These are phyloP conservation scores for Porogramme epimiltina DNA, from an alignment of 1,284 basidiomycete genomes.

Conservation along the genomic window DNA sequence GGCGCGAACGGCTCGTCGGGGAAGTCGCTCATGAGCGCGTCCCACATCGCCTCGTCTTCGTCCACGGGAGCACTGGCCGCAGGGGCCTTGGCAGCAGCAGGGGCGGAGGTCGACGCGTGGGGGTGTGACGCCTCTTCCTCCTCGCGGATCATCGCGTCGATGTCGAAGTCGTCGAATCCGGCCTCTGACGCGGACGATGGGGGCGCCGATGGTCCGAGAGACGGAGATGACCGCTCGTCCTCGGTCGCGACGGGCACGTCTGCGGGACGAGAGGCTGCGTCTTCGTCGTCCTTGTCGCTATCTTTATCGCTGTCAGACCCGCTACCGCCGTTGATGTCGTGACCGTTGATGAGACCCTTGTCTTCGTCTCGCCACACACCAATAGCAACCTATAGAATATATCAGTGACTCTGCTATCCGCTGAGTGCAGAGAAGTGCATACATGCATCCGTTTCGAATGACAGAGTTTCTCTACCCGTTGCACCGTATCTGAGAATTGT, in stretches of 20 bases:
- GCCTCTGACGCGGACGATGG: slow-evolving; percentile 44
- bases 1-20: slow-evolving; percentile 18
- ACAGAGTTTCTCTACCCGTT: slow-evolving; percentile 83
- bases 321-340: slow-evolving; percentile 30
- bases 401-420: slow-evolving; percentile 1
- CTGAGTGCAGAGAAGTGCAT: slow-evolving; percentile 25
- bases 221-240: slow-evolving; percentile 32
- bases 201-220: slow-evolving; percentile 43
- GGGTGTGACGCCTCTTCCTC: slow-evolving; percentile 37
- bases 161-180: slow-evolving; percentile 51
- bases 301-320: slow-evolving; percentile 34
- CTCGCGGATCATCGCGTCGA: slow-evolving; percentile 51
- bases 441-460: slow-evolving; percentile 85
- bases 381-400: slow-evolving; percentile 54
- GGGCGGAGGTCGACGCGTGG: slow-evolving; percentile 8
- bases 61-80: slow-evolving; percentile 34
- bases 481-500: slow-evolving; percentile 82
- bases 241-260: slow-evolving; percentile 29
- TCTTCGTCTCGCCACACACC: slow-evolving; percentile 78
- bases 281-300: slow-evolving; percentile 24
- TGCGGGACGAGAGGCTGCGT: neutral
- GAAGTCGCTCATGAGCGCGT: slow-evolving; percentile 36
- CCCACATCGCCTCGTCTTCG: slow-evolving; percentile 61
- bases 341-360: slow-evolving; percentile 49
- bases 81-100: neutral